These are phyloP conservation scores for Lathyrus sativus DNA, from an alignment of 306 rosid species.

Conservation along the genomic window DNA sequence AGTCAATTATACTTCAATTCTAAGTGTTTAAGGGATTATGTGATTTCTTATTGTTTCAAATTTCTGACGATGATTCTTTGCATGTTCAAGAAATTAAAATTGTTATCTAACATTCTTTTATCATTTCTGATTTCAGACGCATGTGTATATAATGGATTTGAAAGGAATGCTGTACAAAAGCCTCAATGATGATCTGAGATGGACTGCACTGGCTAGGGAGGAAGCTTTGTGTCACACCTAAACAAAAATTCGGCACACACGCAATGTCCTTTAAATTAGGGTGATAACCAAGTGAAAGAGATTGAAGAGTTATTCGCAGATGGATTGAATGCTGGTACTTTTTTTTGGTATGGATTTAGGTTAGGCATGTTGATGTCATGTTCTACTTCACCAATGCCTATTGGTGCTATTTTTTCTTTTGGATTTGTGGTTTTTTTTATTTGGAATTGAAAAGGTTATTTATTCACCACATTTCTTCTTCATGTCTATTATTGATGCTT, in stretches of 20 bases:
- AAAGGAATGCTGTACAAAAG: conserved; percentile 68
- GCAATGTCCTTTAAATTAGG: background rate
- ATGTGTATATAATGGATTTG: conserved; percentile 80
- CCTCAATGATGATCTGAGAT: background rate
- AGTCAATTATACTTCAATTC: background rate
- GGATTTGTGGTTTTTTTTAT: background rate
- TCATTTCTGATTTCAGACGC: conserved; percentile 45
- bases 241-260: background rate
- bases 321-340: background rate
- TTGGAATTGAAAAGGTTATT: background rate
- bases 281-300: background rate
- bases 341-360: background rate
- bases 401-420: background rate
- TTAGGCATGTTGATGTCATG: background rate
- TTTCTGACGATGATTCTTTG: background rate
- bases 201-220: background rate
- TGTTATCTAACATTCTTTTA: background rate
- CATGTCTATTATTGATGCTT: background rate
- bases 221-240: background rate
- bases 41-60: background rate
- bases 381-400: background rate
- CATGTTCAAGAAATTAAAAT: background rate
- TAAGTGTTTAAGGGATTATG: background rate
- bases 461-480: background rate
- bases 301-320: background rate